Evolutionary conservation across 768 basidiomycete genomes (phyloP), one percentile per base, ranked within the genome.

Genomic region (Lactifluus subvellereus): DNA sequence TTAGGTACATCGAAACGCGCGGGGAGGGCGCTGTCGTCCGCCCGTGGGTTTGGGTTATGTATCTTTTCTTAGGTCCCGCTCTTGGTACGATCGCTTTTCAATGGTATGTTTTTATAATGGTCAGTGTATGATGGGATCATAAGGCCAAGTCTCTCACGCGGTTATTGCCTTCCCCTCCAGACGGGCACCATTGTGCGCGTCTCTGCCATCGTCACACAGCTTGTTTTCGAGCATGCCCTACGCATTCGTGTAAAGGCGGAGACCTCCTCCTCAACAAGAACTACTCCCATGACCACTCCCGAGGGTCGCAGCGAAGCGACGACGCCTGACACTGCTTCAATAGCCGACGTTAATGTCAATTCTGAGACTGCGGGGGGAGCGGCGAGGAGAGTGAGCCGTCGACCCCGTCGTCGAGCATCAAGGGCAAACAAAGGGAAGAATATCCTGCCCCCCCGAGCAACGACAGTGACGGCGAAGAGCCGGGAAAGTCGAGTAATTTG

Each of bases 1-100:
- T n/a, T 58, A 85, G 81, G 42, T 84, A 88, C 68, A 72, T 90
- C 18, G 86, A 88, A 72, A 78, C 71, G 3, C 72, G 75, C 13
- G 84, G 83, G 3, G 68, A 78, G 60, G 77, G 72, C 27, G 77
- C 84, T 0, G 67, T 72, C 7, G 72, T 86, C 35, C 79, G 79
- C 40, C 88, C 88, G 1, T 88, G 87, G 82, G 80, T 89, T 7
- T 90, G 88, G 87, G 80, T 89, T 14, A 37, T 73, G 0, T 74
- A 75, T 69, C 74, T 85, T 13, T 79, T 84, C 64, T 52, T 80
- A 6, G 83, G 82, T 13, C 81, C 83, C 13, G 69, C 76, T 4
- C 0, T 79, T 10, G 74, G 71, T 13, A 74, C 79, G 5, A 27
- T 86, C 8, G 66, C 74, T 33, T 77, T 80, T 59, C 83, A 89